A percentile compares a stretch with the other conserved stretches of the same genome.
phyloP scores from a whole-genome alignment of 441 rosid species.

The Erodium texanum region DNA sequence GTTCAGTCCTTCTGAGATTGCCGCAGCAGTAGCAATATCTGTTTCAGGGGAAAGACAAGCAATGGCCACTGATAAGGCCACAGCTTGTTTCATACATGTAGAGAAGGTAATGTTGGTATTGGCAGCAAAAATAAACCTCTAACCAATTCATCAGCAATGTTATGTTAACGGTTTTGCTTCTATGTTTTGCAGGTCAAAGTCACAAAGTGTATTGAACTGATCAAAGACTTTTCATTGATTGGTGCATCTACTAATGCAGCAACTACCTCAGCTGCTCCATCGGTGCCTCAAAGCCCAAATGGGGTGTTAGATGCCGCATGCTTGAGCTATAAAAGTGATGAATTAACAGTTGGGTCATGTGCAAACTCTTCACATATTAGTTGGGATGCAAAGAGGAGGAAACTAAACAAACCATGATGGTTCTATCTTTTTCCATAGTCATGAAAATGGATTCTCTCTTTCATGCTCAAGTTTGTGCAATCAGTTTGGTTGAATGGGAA shows the following conservation, averaged over 20 bases:
- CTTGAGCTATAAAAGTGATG: conserved; percentile 52
- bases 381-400: conserved; percentile 44
- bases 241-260: conserved; percentile 5
- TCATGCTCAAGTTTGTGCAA: too few relatives aligned
- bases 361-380: conserved; percentile 32
- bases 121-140: background rate
- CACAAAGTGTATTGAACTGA: conserved; percentile 35
- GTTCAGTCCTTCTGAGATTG: conserved; percentile 59
- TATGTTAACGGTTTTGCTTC: background rate
- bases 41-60: conserved; percentile 33
- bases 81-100: conserved; percentile 29
- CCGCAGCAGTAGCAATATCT: conserved; percentile 57
- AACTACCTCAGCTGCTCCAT: conserved; percentile 14
- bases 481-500: too few relatives aligned
- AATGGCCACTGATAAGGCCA: conserved; percentile 26
- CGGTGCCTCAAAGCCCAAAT: conserved; percentile 37
- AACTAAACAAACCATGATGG: conserved; percentile 23
- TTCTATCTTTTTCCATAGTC: background rate
- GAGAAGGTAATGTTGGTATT: conserved; percentile 31
- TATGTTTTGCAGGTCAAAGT: conserved; percentile 40
- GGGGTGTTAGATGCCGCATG: conserved; percentile 48
- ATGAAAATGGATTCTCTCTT: background rate
- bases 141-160: background rate
- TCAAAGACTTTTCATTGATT: conserved; percentile 26
- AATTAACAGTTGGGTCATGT: conserved; percentile 42